These are phyloP conservation scores for Cryptococcus sp. DNA, from an alignment of 1,284 basidiomycete species.

Conservation along the genomic window DNA sequence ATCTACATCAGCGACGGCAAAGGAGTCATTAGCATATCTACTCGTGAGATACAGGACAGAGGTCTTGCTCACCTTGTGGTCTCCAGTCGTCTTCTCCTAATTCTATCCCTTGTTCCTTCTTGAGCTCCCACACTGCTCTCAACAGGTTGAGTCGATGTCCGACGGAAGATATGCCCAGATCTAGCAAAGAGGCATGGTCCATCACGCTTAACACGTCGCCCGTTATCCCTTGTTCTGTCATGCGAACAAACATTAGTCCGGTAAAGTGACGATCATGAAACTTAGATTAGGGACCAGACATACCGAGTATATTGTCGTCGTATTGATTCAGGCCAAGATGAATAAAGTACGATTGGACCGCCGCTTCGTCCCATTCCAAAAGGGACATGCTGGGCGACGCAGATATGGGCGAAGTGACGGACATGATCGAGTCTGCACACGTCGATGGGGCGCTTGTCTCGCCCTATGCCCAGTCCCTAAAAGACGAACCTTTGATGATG, in stretches of 20 bases:
- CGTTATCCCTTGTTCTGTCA: constrained; percentile 82
- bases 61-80: constrained; percentile 76
- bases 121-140: constrained; percentile 83
- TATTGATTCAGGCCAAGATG: constrained; percentile 78
- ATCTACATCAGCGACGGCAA: too few relatives aligned
- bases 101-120: constrained; percentile 77
- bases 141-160: constrained; percentile 86
- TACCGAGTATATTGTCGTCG: constrained; percentile 58
- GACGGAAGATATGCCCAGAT: constrained; percentile 78
- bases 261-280: neutral
- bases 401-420: constrained; percentile 33
- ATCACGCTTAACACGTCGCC: constrained; percentile 83
- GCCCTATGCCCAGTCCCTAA: neutral
- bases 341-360: constrained; percentile 73
- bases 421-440: constrained; percentile 16
- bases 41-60: too few relatives aligned
- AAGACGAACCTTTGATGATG: too few relatives aligned
- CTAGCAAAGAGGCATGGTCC: constrained; percentile 76
- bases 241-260: neutral
- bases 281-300: constrained; percentile 19
- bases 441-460: neutral
- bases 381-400: constrained; percentile 37
- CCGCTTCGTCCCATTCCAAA: constrained; percentile 76
- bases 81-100: constrained; percentile 84
- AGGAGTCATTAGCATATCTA: neutral